Percentiles rank a stretch among this genome's conserved stretches.
These are phyloP conservation scores for Oenanthe javanica DNA, from an alignment of 140 eudicot species.

Conservation along the genomic window DNA sequence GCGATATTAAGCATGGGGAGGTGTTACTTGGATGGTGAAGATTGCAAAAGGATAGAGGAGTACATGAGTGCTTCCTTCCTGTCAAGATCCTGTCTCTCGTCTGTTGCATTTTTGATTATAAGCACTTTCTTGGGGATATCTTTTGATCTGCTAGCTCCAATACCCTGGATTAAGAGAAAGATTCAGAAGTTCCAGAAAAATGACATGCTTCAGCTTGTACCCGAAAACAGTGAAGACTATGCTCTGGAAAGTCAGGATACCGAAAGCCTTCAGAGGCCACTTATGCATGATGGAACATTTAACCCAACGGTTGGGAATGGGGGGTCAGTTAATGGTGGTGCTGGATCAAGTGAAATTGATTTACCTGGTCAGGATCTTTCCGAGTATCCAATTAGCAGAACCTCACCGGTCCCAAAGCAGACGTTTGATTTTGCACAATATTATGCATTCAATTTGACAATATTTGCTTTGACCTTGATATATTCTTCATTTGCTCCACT, in stretches of 20 bases:
- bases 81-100: constrained; percentile 88
- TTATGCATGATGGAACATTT: constrained; percentile 39
- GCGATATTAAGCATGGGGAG: constrained; percentile 80
- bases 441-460: constrained; percentile 90
- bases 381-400: constrained; percentile 84
- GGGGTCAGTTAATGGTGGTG: constrained; percentile 18
- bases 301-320: constrained; percentile 16
- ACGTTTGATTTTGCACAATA: constrained; percentile 94
- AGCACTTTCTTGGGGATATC: constrained; percentile 95
- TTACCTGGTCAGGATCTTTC: constrained; percentile 68
- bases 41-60: constrained; percentile 87
- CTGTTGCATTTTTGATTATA: constrained; percentile 80
- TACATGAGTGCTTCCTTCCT: constrained; percentile 83
- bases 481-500: constrained; percentile 94
- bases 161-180: constrained; percentile 88
- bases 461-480: constrained; percentile 84
- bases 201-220: constrained; percentile 94
- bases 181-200: constrained; percentile 76
- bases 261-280: constrained; percentile 63
- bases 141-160: constrained; percentile 77
- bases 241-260: constrained; percentile 55
- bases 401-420: constrained; percentile 93
- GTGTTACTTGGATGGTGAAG: constrained; percentile 96
- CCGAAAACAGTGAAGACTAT: constrained; percentile 70
- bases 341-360: constrained; percentile 25